Evolutionary conservation across 495 filamentous ascomycete species (phyloP), one percentile per base, ranked within the genome.

Genomic region (Talaromyces ruber): DNA sequence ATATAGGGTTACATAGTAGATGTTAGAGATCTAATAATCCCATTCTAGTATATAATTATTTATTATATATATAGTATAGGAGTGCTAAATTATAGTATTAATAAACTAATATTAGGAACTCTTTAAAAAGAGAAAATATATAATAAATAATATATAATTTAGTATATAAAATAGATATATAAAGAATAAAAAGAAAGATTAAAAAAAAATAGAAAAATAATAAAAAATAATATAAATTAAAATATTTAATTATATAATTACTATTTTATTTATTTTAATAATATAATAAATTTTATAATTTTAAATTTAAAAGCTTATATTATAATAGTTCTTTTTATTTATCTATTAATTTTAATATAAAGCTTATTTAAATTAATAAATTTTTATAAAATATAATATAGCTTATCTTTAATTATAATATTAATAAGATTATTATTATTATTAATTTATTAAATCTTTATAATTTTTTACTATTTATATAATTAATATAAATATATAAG

Each of bases 341-440:
- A 67, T 43, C 61, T 45, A n/a, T 45, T 21, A 21, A 54, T 45
- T 4, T 64, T 26, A 12, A 67, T 16, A 28, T 45, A 4, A 4
- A 65, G 5, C 4, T 11, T 55, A 34, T 68, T 68, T 24, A 55
- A 64, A 60, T 68, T 32, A 29, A 68, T 64, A 11, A 68, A 39
- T 3, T 58, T 6, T 43, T 62, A 34, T 18, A 68, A 30, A n/a
- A 43, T 29, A 11, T 29, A 47, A 28, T 34, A 59, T 0, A 34
- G 34, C 24, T 62, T 67, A 5, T 6, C 2, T 45, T 68, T 68
- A 6, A 43, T 68, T 58, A 66, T 68, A 22, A 63, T 12, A 39
- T 68, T 34, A 5, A 39, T 39, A 1, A 56, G 63, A 58, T 68
- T 68, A 32, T 8, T 30, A 52, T 63, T 26, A 4, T 57, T 37